Evolutionary conservation across 179 eudicot genomes (phyloP).

Genomic region (Spergularia azorica): DNA sequence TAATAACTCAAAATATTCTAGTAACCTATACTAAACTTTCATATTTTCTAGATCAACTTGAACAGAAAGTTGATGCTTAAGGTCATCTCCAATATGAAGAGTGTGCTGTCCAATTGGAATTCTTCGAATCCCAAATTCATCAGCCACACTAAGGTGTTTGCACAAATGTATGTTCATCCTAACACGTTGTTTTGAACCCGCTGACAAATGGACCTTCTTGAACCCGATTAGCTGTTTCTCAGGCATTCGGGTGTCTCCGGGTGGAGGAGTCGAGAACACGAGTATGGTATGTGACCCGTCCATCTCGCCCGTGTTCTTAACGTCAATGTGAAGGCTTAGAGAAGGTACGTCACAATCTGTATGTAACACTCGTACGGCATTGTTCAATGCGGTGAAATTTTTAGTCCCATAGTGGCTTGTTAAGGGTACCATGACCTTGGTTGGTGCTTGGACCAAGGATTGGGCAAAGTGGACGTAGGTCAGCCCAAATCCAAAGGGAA

Average conservation of each 20-base stretch:
- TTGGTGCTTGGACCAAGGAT: conserved; percentile 56
- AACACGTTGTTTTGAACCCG: conserved; percentile 53
- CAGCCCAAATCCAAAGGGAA: conserved; percentile 82
- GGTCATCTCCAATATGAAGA: conserved; percentile 80
- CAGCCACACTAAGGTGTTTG: conserved; percentile 67
- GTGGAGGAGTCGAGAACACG: conserved; percentile 51
- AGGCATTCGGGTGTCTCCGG: conserved; percentile 30
- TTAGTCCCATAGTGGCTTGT: conserved; percentile 25
- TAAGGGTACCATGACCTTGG: conserved; percentile 41
- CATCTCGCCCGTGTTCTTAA: conserved; percentile 58
- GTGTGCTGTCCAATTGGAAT: conserved; percentile 75
- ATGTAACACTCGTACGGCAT: conserved; percentile 53
- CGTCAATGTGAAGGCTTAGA: conserved; percentile 53
- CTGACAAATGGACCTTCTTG: conserved; percentile 68
- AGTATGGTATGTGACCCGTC: conserved; percentile 81
- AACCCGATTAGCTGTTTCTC: conserved; percentile 66
- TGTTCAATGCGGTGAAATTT: conserved; percentile 43
- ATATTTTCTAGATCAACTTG: conserved; percentile 25
- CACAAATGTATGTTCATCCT: conserved; percentile 52
- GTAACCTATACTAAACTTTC: conserved; percentile 1
- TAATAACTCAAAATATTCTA: not conserved
- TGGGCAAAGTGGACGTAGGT: conserved; percentile 71
- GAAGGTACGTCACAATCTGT: conserved; percentile 52
- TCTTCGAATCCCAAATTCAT: conserved; percentile 61
- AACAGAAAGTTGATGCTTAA: conserved; percentile 43